A percentile compares a stretch with the other conserved stretches of the same genome.
These are phyloP conservation scores for Calonectria henricotiae DNA, from an alignment of 2,329 filamentous ascomycete genomes.

Conservation along the genomic window DNA sequence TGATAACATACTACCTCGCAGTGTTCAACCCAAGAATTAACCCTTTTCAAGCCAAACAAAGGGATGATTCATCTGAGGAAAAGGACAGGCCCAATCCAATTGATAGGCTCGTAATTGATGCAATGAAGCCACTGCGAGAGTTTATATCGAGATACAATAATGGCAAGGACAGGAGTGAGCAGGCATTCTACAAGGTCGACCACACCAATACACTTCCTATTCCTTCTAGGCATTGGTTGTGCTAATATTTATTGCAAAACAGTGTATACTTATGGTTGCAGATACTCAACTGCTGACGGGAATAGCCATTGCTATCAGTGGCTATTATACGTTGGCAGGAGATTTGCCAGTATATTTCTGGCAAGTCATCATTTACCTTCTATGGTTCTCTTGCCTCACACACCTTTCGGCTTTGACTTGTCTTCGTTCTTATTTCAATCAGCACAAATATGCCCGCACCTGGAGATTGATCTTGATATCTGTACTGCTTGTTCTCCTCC, in stretches of 20 bases:
- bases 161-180: too few relatives aligned
- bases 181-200: too few relatives aligned
- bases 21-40: too few relatives aligned
- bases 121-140: too few relatives aligned
- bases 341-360: neutral
- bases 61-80: too few relatives aligned
- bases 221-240: too few relatives aligned
- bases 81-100: too few relatives aligned
- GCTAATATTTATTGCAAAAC: neutral
- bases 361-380: neutral
- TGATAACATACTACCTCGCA: too few relatives aligned
- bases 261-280: neutral
- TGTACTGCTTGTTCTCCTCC: neutral
- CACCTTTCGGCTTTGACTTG: neutral
- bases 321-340: neutral
- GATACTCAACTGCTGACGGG: neutral
- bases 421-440: neutral
- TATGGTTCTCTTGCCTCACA: neutral
- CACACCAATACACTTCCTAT: too few relatives aligned
- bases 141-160: too few relatives aligned
- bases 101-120: too few relatives aligned
- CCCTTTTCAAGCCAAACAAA: too few relatives aligned
- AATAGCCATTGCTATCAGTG: slow-evolving; percentile 1
- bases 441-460: neutral
- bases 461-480: neutral